These are phyloP conservation scores for Coemansia sp. DNA, from an alignment of 192 early-diverging fungal genomes.

Conservation along the genomic window DNA sequence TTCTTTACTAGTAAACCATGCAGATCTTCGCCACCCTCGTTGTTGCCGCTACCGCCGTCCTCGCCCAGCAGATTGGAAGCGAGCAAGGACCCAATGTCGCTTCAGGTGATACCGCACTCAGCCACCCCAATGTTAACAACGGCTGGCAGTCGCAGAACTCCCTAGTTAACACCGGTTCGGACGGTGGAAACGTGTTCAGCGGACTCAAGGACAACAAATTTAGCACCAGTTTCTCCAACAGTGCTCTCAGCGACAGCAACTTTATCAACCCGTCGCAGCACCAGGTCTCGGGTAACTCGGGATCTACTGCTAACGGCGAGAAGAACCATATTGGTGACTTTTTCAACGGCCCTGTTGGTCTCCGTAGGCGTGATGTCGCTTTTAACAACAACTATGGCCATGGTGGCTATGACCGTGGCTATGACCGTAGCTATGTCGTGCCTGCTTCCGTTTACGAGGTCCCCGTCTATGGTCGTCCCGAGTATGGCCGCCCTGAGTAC, in stretches of 20 bases:
- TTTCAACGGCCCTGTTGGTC: not conserved
- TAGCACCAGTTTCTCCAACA: constrained; percentile 25
- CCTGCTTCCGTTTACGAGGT: constrained; percentile 14
- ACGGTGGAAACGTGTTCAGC: constrained; percentile 38
- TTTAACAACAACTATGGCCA: constrained; percentile 39
- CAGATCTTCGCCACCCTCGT: constrained; percentile 55
- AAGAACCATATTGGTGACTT: constrained; percentile 31
- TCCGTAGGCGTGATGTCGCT: constrained; percentile 24
- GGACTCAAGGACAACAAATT: constrained; percentile 30
- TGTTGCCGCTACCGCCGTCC: constrained; percentile 53
- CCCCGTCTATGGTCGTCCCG: constrained; percentile 13
- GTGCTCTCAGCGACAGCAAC: constrained; percentile 31
- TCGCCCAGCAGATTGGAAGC: constrained; percentile 51
- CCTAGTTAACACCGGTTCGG: constrained; percentile 21
- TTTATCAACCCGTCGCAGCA: constrained; percentile 23
- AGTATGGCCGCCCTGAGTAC: constrained; percentile 11
- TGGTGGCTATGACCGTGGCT: constrained; percentile 3
- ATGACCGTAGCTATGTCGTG: constrained; percentile 6
- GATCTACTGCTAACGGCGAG: constrained; percentile 28
- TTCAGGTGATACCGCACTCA: constrained; percentile 36
- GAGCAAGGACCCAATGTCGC: constrained; percentile 31
- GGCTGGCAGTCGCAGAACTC: constrained; percentile 47
- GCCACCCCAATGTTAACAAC: constrained; percentile 53
- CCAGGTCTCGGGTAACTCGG: constrained; percentile 21
- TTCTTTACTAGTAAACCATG: constrained; percentile 23